Percentiles rank a stretch among this genome's conserved stretches.
Evolutionary conservation across 208 protist species (phyloP).

Genomic region (Acanthamoeba sp.): DNA sequence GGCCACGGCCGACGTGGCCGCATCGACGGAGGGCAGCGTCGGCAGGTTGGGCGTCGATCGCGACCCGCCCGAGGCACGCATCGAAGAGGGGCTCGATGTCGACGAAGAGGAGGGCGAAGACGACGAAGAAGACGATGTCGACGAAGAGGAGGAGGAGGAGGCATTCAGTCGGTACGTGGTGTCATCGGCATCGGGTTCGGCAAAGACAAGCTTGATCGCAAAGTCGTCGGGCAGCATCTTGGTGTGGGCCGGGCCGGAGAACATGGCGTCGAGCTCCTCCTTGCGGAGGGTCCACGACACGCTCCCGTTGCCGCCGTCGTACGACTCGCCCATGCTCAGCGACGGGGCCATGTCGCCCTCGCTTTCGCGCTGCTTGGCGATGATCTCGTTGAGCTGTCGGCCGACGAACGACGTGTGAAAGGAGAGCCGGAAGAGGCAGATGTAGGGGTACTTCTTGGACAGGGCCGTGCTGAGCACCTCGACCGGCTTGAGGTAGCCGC

Average conservation of each 20-base stretch:
- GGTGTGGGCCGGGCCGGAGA: constrained; percentile 56
- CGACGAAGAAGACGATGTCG: neutral
- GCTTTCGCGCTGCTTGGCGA: neutral
- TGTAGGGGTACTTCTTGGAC: constrained; percentile 58
- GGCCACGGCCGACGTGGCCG: neutral
- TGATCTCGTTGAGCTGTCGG: constrained; percentile 59
- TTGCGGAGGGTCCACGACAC: constrained; percentile 34
- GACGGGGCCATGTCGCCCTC: neutral
- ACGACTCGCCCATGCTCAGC: constrained; percentile 6
- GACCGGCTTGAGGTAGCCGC: constrained; percentile 58
- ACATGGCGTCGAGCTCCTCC: constrained; percentile 69
- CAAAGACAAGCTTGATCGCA: constrained; percentile 48
- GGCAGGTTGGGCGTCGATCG: constrained; percentile 18
- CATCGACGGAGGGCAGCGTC: neutral
- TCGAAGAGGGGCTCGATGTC: neutral
- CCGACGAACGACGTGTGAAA: constrained; percentile 62
- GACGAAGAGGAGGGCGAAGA: neutral
- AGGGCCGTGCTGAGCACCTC: constrained; percentile 48
- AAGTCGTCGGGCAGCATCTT: constrained; percentile 59
- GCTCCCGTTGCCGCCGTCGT: neutral
- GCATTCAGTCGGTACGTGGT: no score
- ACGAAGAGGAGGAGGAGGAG: neutral
- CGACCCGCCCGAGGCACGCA: neutral
- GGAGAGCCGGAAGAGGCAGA: constrained; percentile 49
- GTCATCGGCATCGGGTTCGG: neutral